phyloP scores from a whole-genome alignment of 306 rosid species.

The Lupinus albus region DNA sequence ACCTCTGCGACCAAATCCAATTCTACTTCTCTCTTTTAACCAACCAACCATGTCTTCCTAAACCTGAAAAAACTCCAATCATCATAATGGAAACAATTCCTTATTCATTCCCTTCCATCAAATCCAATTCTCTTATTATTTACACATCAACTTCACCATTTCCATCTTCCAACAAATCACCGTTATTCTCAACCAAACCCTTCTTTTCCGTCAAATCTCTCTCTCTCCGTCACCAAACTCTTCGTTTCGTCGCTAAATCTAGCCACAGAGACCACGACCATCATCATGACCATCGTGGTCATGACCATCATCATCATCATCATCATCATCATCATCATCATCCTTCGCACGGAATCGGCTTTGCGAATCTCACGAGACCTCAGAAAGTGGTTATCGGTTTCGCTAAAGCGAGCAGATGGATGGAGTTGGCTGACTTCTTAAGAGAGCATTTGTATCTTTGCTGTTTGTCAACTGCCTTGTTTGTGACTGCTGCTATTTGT shows the following conservation, averaged over 20 bases:
- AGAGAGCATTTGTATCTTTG: conserved; percentile 89
- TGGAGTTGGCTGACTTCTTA: conserved; percentile 68
- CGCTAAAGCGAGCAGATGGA: conserved; percentile 81
- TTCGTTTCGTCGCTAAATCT: conserved; percentile 48
- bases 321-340: conserved; percentile 51
- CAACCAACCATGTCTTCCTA: too few species aligned
- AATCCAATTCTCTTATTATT: conserved; percentile 42
- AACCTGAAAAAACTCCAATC: conserved; percentile 36
- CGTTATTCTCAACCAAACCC: conserved; percentile 45
- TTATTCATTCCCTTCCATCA: conserved; percentile 45
- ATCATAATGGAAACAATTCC: conserved; percentile 60
- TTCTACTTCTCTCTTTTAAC: conserved; percentile 1
- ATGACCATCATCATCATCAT: conserved; percentile 31
- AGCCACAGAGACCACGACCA: conserved; percentile 35
- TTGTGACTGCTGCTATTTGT: conserved; percentile 78
- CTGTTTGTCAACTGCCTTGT: conserved; percentile 69
- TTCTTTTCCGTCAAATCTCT: conserved; percentile 38
- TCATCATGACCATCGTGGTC: conserved; percentile 10
- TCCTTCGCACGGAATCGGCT: conserved; percentile 44
- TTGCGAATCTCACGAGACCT: conserved; percentile 54
- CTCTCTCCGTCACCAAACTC: conserved; percentile 44
- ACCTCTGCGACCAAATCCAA: background rate
- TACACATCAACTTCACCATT: conserved; percentile 32
- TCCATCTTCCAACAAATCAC: conserved; percentile 41
- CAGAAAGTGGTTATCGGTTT: conserved; percentile 68